These are phyloP conservation scores for Mortierella sp. DNA, from an alignment of 371 early-diverging fungal genomes.

Conservation along the genomic window DNA sequence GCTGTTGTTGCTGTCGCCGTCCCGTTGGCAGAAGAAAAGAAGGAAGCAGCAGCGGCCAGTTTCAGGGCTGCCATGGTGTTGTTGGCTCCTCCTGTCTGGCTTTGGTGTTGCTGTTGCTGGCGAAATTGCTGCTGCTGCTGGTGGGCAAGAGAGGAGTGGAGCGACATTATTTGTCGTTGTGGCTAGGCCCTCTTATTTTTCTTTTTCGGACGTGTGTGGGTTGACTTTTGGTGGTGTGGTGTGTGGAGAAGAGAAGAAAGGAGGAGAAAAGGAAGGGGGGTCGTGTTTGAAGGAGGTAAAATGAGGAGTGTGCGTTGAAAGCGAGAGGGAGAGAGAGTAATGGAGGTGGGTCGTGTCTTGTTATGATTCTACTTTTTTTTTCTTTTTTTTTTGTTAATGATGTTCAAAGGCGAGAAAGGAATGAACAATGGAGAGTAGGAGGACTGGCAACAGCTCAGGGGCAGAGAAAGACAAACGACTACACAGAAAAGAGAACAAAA, in stretches of 20 bases:
- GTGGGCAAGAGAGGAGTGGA: constrained; percentile 5
- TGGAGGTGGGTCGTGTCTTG: constrained; percentile 16
- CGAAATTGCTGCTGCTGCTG: neutral
- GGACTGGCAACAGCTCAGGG: neutral
- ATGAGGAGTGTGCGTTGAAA: neutral
- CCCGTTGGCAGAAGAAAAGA: constrained; percentile 5
- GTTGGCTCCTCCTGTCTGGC: neutral
- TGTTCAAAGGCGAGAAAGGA: neutral
- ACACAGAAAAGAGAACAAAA: neutral
- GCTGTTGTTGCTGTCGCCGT: constrained; percentile 2
- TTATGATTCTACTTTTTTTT: constrained; percentile 3
- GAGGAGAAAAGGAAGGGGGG: neutral
- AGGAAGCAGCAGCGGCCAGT: constrained; percentile 22
- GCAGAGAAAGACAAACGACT: neutral
- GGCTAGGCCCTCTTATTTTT: neutral
- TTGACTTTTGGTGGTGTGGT: neutral
- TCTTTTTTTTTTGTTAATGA: neutral
- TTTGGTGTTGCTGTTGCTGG: constrained; percentile 11
- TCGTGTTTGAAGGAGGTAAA: neutral
- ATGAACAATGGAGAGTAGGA: neutral
- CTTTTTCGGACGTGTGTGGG: constrained; percentile 8
- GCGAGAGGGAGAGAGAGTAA: neutral
- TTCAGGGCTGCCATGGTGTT: constrained; percentile 21
- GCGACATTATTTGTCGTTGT: neutral
- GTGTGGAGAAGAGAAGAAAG: neutral